Evolutionary conservation across 1,139 yeast genomes (phyloP), one percentile per base, ranked within the genome.

Genomic region (Saccharomyces pastorianus): DNA sequence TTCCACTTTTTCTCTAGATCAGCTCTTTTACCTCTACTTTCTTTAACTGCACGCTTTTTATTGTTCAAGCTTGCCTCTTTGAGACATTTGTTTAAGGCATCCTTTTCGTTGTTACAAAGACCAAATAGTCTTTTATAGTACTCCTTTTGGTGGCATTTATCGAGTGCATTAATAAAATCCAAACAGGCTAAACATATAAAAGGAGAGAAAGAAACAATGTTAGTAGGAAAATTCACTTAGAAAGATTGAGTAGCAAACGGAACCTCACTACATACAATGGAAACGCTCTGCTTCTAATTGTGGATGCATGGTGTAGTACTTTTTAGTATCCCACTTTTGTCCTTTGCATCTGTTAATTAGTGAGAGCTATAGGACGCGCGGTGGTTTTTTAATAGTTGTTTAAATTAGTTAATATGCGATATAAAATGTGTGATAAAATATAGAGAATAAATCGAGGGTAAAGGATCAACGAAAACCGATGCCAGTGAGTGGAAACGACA

Each of bases 161-260:
- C 96, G 13, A 93, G 78, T 0, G 96, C 96, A 60, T 85, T 85
- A 73, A 93, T 89, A 53, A 90, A 78, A 58, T 84, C 86, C 51
- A 81, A 84, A 70, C 99, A 93, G 38, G 86, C 85, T 76, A 48
- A 27, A 41, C 23, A 28, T 32, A 29, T 48, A 8, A 6, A 28
- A 8, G 29, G 17, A n/a, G 32, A 2, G 7, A 17, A 20, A 20
- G 23, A 32, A 31, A 47, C 28, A 20, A 20, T 42, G 51, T 50
- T 50, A 58, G 59, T 56, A 52, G 31, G 8, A 13, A 6, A 20
- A 20, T 20, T 20, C 47, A 38, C 31, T 2, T 1, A 17, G 28
- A 9, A 47, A 27, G 6, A 0, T 13, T 9, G 3, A 17, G 11
- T 5, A 29, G 23, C 23, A 32, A 25, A 13, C n/a, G 14, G 13